Conservation (phyloP, 73 alveolate genomes). For the Tetrahymena thermophila region DNA sequence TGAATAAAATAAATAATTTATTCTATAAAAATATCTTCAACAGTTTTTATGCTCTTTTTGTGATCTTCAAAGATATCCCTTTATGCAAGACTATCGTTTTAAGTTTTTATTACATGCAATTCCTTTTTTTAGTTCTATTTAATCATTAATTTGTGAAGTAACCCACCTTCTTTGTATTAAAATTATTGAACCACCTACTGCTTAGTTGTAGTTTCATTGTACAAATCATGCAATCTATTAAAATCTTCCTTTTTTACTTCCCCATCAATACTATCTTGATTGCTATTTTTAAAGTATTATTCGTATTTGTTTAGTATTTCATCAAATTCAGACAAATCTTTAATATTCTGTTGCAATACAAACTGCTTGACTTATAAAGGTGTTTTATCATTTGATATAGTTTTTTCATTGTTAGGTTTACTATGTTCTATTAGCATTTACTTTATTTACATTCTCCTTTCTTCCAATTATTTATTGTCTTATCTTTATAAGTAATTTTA, state of each 20-base stretch:
- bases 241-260: not conserved
- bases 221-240: not conserved
- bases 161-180: not conserved
- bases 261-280: not conserved
- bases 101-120: not conserved
- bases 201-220: not conserved
- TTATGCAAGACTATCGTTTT: not conserved
- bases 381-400: not conserved
- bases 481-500: not conserved
- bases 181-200: not conserved
- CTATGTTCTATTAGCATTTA: not conserved
- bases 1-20: not conserved
- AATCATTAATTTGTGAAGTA: not conserved
- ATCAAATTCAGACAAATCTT: not conserved
- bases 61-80: not conserved
- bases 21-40: not conserved
- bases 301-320: not conserved
- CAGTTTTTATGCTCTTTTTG: not conserved
- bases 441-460: not conserved
- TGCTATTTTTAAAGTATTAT: not conserved
- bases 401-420: not conserved
- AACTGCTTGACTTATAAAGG: not conserved
- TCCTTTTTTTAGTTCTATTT: not conserved
- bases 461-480: not conserved
- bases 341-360: not conserved